Percentiles rank a stretch among this genome's conserved stretches.
Evolutionary conservation across 2,329 filamentous ascomycete genomes (phyloP).

Genomic region (Fusarium annulatum): DNA sequence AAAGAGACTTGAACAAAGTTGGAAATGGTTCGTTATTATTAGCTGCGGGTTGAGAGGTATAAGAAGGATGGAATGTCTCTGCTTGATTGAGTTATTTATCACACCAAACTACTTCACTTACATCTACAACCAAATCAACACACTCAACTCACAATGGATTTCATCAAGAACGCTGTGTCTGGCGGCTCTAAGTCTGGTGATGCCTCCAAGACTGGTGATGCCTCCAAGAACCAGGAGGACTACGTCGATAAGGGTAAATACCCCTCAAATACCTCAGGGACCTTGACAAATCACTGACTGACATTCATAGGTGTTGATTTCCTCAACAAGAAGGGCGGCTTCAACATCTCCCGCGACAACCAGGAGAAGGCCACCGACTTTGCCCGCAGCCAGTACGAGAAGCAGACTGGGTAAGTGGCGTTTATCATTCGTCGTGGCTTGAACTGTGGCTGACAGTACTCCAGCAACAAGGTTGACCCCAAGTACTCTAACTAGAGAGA

Average conservation of each 20-base stretch:
- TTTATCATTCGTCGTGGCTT: neutral
- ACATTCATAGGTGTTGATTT: slow-evolving; percentile 44
- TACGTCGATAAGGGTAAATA: slow-evolving; percentile 54
- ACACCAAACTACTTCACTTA: neutral
- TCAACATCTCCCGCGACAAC: slow-evolving; percentile 48
- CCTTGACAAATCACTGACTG: neutral
- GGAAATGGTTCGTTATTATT: slow-evolving; percentile 13
- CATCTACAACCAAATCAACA: neutral
- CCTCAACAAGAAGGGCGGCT: slow-evolving; percentile 50
- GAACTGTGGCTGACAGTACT: slow-evolving; percentile 5
- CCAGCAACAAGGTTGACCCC: slow-evolving; percentile 37
- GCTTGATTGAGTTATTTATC: neutral
- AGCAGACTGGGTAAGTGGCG: slow-evolving; percentile 50
- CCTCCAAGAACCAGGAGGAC: slow-evolving; percentile 46
- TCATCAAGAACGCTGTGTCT: slow-evolving; percentile 43
- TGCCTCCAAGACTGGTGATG: slow-evolving; percentile 24
- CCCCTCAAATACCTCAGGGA: fast-evolving
- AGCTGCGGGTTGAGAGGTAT: slow-evolving; percentile 15
- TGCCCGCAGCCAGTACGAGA: slow-evolving; percentile 51
- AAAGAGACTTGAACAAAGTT: neutral
- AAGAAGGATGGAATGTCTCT: slow-evolving; percentile 23
- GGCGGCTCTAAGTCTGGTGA: slow-evolving; percentile 32
- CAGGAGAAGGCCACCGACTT: slow-evolving; percentile 55
- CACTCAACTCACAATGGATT: slow-evolving; percentile 50
- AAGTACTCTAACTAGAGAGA: slow-evolving; percentile 53